These are phyloP conservation scores for Rhododendron williamsianum DNA, from an alignment of 148 eudicot genomes.

Conservation along the genomic window DNA sequence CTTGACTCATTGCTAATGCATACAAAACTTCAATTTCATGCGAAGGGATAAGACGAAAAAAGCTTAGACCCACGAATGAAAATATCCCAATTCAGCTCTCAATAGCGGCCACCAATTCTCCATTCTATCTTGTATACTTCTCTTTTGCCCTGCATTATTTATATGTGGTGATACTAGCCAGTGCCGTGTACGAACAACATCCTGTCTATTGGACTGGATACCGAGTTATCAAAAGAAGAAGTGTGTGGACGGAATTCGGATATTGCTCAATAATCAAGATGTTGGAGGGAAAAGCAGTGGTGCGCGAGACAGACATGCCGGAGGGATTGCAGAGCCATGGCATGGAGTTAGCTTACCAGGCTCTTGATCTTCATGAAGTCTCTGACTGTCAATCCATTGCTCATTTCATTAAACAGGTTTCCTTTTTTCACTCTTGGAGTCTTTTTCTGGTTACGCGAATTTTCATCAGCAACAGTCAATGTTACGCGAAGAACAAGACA, in stretches of 20 bases:
- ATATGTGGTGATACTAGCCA: background rate
- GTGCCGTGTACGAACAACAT: background rate
- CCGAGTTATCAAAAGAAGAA: background rate
- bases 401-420: slow-evolving; percentile 12
- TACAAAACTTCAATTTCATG: background rate
- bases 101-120: background rate
- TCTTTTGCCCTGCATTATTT: background rate
- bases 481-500: background rate
- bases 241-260: background rate
- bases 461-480: background rate
- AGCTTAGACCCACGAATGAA: background rate
- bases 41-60: background rate
- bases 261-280: background rate
- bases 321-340: slow-evolving; percentile 10
- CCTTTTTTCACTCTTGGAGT: background rate
- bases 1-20: background rate
- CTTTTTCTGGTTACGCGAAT: background rate
- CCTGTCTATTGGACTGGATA: background rate
- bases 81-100: slow-evolving; percentile 3
- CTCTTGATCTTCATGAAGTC: slow-evolving; percentile 16
- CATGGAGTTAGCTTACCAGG: slow-evolving; percentile 13
- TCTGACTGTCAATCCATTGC: slow-evolving; percentile 14
- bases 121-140: background rate
- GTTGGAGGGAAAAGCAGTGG: slow-evolving; percentile 11
- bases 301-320: slow-evolving; percentile 13